These are phyloP conservation scores for Mycena vulgaris DNA, from an alignment of 768 basidiomycete species.

Conservation along the genomic window DNA sequence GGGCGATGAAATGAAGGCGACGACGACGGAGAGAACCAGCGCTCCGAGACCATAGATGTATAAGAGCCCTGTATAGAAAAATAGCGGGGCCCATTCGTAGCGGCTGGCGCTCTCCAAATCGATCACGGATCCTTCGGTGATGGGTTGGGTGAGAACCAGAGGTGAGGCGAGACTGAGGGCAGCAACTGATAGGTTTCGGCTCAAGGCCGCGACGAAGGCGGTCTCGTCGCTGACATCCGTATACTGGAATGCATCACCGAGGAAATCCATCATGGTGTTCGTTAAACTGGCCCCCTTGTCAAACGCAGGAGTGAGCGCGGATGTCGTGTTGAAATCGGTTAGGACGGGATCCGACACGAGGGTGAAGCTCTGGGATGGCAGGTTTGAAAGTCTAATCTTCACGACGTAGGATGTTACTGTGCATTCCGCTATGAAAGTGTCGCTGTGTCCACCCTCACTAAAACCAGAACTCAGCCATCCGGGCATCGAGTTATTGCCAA, in stretches of 20 bases:
- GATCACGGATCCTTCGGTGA: not conserved
- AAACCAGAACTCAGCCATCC: not conserved
- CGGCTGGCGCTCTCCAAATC: slow-evolving; percentile 4
- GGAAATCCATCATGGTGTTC: not conserved
- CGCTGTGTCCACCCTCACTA: not conserved
- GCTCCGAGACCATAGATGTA: slow-evolving; percentile 6
- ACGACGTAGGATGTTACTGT: slow-evolving; percentile 28
- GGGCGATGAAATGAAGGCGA: not conserved
- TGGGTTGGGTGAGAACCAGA: slow-evolving; percentile 1
- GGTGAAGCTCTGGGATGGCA: slow-evolving; percentile 7
- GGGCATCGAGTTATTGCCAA: not conserved
- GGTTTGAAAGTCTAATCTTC: slow-evolving; percentile 2
- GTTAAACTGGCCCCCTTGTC: not conserved
- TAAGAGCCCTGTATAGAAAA: not conserved
- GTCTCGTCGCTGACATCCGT: slow-evolving; percentile 8
- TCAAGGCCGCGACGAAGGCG: slow-evolving; percentile 3
- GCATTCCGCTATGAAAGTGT: slow-evolving; percentile 6
- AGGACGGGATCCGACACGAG: slow-evolving; percentile 1
- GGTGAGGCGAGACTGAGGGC: slow-evolving; percentile 9
- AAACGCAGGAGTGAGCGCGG: slow-evolving; percentile 1
- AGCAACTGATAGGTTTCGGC: not conserved
- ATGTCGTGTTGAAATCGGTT: slow-evolving; percentile 5
- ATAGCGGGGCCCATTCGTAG: slow-evolving; percentile 12
- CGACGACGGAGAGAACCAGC: not conserved
- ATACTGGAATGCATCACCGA: not conserved